phyloP scores from a whole-genome alignment of 306 rosid species.

The Myrica gale region DNA sequence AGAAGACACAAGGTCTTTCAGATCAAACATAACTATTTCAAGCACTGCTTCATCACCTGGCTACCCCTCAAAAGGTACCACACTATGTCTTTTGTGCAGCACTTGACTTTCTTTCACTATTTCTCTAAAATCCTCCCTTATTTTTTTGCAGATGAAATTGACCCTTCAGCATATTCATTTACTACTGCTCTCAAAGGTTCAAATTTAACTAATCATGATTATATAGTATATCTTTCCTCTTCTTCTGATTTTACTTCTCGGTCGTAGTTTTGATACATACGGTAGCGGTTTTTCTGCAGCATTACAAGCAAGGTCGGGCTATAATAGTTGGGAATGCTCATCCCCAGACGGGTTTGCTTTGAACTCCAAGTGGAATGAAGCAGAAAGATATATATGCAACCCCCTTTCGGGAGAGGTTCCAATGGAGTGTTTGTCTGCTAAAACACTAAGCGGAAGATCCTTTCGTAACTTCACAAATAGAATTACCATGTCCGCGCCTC shows the following conservation, averaged over 20 bases:
- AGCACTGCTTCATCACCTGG: constrained; percentile 98
- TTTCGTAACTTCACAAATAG: constrained; percentile 56
- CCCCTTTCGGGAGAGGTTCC: constrained; percentile 94
- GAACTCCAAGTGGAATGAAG: constrained; percentile 96
- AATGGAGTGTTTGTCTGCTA: constrained; percentile 88
- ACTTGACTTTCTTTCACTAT: neutral
- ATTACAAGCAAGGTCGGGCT: constrained; percentile 69
- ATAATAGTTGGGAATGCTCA: constrained; percentile 63
- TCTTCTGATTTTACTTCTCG: neutral
- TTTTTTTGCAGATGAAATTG: constrained; percentile 71
- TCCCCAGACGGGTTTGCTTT: constrained; percentile 91
- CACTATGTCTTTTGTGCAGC: neutral
- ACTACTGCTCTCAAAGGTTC: constrained; percentile 81
- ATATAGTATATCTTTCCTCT: neutral
- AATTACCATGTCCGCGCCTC: constrained; percentile 73
- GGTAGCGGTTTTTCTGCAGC: constrained; percentile 46
- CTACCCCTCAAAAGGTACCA: constrained; percentile 59
- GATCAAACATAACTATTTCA: constrained; percentile 75
- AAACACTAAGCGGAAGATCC: constrained; percentile 84
- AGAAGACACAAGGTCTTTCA: constrained; percentile 77
- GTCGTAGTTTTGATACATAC: neutral
- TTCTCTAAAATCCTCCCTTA: neutral
- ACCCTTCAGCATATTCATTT: constrained; percentile 92
- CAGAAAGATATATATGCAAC: constrained; percentile 90
- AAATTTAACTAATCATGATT: neutral